These are phyloP conservation scores for Fraxinus baroniana DNA, from an alignment of 305 asterid genomes.

Conservation along the genomic window DNA sequence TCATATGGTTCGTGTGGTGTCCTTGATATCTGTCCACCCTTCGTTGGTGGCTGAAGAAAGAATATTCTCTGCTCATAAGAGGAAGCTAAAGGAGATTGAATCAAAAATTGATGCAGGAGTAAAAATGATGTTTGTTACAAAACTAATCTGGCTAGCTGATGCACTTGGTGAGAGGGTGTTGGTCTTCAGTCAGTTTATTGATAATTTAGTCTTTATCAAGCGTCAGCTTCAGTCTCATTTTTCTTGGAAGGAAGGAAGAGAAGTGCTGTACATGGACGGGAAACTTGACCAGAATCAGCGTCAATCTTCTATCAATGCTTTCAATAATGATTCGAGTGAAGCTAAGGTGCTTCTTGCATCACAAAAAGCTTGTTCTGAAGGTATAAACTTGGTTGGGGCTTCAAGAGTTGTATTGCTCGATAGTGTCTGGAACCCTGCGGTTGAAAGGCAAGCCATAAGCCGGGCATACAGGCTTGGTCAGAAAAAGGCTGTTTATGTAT, in stretches of 20 bases:
- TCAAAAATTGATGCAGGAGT: constrained; percentile 40
- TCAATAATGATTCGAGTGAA: constrained; percentile 44
- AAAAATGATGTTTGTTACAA: constrained; percentile 46
- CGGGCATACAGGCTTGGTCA: constrained; percentile 71
- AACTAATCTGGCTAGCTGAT: constrained; percentile 39
- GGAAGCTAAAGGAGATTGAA: constrained; percentile 19
- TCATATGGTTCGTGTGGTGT: constrained; percentile 31
- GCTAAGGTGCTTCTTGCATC: constrained; percentile 77
- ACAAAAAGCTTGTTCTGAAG: constrained; percentile 61
- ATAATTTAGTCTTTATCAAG: constrained; percentile 43
- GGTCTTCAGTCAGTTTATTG: constrained; percentile 52
- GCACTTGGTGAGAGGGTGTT: constrained; percentile 51
- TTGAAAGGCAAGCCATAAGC: constrained; percentile 65
- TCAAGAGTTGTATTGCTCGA: constrained; percentile 67
- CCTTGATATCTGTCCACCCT: constrained; percentile 64
- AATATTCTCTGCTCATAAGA: constrained; percentile 13
- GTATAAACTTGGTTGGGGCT: constrained; percentile 66
- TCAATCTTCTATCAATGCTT: constrained; percentile 40
- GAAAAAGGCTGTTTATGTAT: constrained; percentile 50
- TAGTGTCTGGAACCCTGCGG: constrained; percentile 70
- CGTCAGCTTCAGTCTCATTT: constrained; percentile 35
- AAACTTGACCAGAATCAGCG: constrained; percentile 35
- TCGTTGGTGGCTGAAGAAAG: constrained; percentile 22
- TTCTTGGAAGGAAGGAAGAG: constrained; percentile 57
- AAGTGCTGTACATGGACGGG: constrained; percentile 66